Conservation (phyloP, 192 early-diverging fungal species). For the Podila epicladia region DNA sequence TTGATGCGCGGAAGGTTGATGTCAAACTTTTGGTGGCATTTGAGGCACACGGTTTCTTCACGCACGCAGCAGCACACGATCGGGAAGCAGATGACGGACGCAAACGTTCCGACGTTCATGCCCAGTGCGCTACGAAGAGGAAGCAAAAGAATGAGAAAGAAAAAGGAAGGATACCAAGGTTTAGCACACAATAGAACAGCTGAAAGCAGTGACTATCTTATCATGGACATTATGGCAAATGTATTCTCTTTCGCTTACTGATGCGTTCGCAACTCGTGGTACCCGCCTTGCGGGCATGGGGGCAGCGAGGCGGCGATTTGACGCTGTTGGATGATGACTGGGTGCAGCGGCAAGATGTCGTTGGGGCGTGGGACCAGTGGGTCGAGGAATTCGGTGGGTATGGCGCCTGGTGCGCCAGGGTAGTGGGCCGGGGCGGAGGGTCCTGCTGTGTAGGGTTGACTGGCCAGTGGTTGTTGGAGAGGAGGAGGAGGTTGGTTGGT, state of each 20-base stretch:
- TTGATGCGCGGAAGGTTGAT: slow-evolving; percentile 20
- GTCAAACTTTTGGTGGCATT: slow-evolving; percentile 44
- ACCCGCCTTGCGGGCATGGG: slow-evolving; percentile 42
- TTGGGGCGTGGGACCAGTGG: slow-evolving; percentile 36
- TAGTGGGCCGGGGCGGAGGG: background rate
- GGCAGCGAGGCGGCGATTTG: slow-evolving; percentile 37
- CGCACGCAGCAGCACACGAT: slow-evolving; percentile 40
- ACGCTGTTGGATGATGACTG: slow-evolving; percentile 44
- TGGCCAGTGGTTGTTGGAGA: background rate
- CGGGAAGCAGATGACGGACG: slow-evolving; percentile 44
- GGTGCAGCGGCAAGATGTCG: slow-evolving; percentile 43
- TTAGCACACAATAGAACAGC: background rate
- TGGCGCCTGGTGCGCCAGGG: slow-evolving; percentile 14
- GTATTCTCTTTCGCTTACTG: slow-evolving; percentile 14
- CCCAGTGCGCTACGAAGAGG: slow-evolving; percentile 19
- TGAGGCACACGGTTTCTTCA: slow-evolving; percentile 40
- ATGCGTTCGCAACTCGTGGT: slow-evolving; percentile 29
- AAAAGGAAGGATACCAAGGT: too few species aligned
- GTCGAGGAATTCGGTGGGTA: slow-evolving; percentile 22
- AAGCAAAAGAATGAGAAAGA: background rate
- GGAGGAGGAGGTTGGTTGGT: background rate
- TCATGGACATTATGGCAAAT: background rate
- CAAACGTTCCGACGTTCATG: slow-evolving; percentile 22
- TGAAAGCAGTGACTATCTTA: too few species aligned
- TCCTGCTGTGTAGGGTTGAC: background rate